phyloP scores from a whole-genome alignment of 768 basidiomycete genomes.

The Russula olivacea region DNA sequence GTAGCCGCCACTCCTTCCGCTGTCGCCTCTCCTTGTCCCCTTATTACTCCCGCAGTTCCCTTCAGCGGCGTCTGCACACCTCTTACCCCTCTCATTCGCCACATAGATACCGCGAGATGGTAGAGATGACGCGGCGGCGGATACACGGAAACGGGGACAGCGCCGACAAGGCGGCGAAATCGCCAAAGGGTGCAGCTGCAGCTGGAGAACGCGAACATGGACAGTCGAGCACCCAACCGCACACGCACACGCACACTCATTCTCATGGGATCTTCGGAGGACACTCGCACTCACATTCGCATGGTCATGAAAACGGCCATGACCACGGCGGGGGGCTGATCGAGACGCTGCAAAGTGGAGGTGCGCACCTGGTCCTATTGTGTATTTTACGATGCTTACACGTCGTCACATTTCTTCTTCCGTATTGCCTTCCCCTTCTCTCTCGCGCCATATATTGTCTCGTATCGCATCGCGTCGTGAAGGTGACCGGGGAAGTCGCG shows the following conservation, averaged over 20 bases:
- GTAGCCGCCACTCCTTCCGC: neutral
- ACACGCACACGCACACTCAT: conserved; percentile 9
- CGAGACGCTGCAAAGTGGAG: conserved; percentile 22
- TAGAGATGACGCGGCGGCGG: conserved; percentile 4
- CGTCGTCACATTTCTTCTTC: no score
- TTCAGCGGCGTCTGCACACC: neutral
- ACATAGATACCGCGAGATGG: conserved; percentile 2
- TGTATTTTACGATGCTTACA: no score
- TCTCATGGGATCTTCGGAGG: conserved; percentile 23
- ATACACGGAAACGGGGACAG: conserved; percentile 14
- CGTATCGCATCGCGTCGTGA: neutral
- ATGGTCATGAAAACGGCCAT: conserved; percentile 2
- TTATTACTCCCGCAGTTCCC: neutral
- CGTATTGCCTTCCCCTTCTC: no score
- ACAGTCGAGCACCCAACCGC: neutral
- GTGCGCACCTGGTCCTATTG: conserved; percentile 3
- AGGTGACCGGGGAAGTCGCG: conserved; percentile 78
- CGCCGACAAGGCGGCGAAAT: neutral
- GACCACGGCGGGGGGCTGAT: conserved; percentile 18
- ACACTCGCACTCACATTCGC: conserved; percentile 20
- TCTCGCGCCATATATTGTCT: no score
- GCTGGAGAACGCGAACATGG: neutral
- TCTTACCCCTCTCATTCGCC: neutral
- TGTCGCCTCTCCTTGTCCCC: neutral
- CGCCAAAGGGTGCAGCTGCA: neutral